Conservation (phyloP, 148 eudicot species). For the Dysphania ambrosioides region DNA sequence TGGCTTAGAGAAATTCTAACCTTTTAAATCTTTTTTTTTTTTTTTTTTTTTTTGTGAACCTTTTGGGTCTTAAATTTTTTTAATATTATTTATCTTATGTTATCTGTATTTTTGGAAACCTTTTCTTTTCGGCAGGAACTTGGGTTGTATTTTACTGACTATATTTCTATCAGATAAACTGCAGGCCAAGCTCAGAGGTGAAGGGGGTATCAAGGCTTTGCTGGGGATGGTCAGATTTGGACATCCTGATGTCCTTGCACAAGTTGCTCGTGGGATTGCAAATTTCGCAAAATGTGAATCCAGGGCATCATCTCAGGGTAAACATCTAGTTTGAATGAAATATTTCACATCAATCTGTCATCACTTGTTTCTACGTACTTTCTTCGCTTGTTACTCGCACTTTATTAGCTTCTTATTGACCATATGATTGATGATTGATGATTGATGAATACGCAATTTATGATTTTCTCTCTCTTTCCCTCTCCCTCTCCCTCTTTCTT, state of each 20-base stretch:
- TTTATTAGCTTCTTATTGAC: slow-evolving; percentile 3
- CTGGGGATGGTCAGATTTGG: slow-evolving; percentile 83
- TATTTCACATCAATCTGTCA: not conserved
- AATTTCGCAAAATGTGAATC: slow-evolving; percentile 97
- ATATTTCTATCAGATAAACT: slow-evolving; percentile 52
- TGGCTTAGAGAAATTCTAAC: not conserved
- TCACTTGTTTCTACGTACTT: no score
- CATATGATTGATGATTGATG: not conserved
- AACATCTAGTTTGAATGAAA: not conserved
- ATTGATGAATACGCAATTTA: no score
- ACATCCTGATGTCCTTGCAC: slow-evolving; percentile 91
- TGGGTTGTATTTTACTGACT: slow-evolving; percentile 5
- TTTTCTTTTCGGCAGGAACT: not conserved
- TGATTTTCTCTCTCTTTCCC: not conserved
- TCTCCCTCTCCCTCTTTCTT: not conserved
- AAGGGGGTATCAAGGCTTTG: slow-evolving; percentile 87
- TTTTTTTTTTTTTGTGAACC: not conserved
- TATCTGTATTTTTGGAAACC: no score
- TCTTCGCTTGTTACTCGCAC: no score
- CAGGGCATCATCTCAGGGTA: slow-evolving; percentile 79
- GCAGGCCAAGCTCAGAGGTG: slow-evolving; percentile 70
- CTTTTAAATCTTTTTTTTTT: not conserved
- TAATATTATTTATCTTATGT: no score
- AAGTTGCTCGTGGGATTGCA: slow-evolving; percentile 97
- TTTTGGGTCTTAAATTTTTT: no score